These are phyloP conservation scores for Mariannaea sp. DNA, from an alignment of 2,329 filamentous ascomycete genomes.

Conservation along the genomic window DNA sequence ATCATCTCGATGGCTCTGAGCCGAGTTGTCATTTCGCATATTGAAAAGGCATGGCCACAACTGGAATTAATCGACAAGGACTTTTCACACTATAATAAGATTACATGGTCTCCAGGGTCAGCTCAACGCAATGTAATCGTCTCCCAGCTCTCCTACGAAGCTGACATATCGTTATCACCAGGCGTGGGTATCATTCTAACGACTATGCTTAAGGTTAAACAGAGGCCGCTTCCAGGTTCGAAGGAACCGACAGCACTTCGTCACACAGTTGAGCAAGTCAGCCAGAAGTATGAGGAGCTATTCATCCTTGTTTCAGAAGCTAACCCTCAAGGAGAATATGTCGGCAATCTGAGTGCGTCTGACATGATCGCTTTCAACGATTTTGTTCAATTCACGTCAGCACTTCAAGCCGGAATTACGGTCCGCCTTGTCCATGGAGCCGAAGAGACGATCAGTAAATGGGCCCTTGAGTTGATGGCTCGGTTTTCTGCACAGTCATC, in stretches of 20 bases:
- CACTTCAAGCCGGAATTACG: constrained; percentile 45
- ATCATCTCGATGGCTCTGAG: constrained; percentile 58
- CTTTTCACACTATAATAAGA: constrained; percentile 49
- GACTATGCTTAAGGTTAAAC: constrained; percentile 72
- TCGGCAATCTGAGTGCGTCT: constrained; percentile 44
- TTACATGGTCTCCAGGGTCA: constrained; percentile 39
- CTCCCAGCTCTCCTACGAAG: constrained; percentile 58
- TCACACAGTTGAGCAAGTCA: constrained; percentile 58
- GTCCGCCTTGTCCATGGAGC: constrained; percentile 57
- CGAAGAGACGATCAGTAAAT: constrained; percentile 54
- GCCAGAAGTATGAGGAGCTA: constrained; percentile 67
- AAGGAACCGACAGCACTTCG: constrained; percentile 53
- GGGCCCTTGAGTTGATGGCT: constrained; percentile 59
- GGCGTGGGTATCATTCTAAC: constrained; percentile 71
- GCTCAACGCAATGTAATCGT: constrained; percentile 35
- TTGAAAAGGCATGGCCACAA: constrained; percentile 55
- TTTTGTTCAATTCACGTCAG: constrained; percentile 55
- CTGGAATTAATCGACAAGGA: constrained; percentile 65
- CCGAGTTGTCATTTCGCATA: constrained; percentile 52
- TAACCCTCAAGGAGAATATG: constrained; percentile 48
- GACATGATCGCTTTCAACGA: constrained; percentile 54
- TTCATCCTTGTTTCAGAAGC: constrained; percentile 69
- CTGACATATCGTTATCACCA: constrained; percentile 75
- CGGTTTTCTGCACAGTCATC: constrained; percentile 44
- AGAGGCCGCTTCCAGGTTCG: constrained; percentile 65